Percentiles rank a stretch among this genome's conserved stretches.
These are phyloP conservation scores for Rutstroemia sp. DNA, from an alignment of 2,329 filamentous ascomycete genomes.

Conservation along the genomic window DNA sequence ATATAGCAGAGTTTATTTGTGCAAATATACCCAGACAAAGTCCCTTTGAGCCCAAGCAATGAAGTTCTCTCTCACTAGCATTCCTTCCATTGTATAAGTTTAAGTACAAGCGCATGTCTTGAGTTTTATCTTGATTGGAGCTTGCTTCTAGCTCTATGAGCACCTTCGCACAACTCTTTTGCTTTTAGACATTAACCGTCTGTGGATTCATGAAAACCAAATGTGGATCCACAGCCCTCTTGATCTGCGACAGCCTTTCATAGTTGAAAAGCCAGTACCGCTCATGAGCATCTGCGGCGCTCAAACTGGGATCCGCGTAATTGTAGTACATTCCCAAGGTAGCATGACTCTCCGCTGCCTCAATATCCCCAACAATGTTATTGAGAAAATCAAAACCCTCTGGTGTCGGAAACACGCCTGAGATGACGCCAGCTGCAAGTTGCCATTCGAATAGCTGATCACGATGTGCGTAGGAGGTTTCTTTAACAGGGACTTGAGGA, in stretches of 20 bases:
- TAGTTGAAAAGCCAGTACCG: conserved; percentile 15
- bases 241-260: conserved; percentile 9
- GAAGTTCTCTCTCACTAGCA: too few relatives aligned
- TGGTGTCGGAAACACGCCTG: neutral
- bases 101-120: too few relatives aligned
- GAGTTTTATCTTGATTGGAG: too few relatives aligned
- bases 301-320: conserved; percentile 16
- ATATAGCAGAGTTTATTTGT: too few relatives aligned
- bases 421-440: neutral
- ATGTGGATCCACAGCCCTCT: conserved; percentile 11
- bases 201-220: conserved; percentile 15
- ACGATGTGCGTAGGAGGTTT: neutral
- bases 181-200: neutral
- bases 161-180: too few relatives aligned
- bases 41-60: too few relatives aligned
- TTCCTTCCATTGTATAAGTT: neutral
- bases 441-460: neutral
- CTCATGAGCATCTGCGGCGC: conserved; percentile 8
- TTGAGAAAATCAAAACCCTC: neutral
- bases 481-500: neutral
- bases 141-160: too few relatives aligned
- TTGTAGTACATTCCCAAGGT: conserved; percentile 17
- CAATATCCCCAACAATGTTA: neutral
- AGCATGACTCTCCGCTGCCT: neutral
- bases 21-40: too few relatives aligned